Base-by-base conservation (phyloP, 2,329 filamentous ascomycete species). In the Colletotrichum sublineola region DNA sequence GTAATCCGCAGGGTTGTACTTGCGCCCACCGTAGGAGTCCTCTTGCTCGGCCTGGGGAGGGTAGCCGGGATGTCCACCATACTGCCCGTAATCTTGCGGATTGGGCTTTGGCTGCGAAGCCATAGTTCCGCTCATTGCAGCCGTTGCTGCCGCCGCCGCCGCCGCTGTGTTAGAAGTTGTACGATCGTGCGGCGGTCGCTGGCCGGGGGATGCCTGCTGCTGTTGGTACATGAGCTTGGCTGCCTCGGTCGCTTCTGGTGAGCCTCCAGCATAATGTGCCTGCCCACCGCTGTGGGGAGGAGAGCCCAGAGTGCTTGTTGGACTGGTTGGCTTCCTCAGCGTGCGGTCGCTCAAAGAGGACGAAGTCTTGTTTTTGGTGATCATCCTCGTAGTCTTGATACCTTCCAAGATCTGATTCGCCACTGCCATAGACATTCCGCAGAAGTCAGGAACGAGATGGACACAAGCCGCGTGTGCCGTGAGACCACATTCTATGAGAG, bases 351-450 rank as follows among this genome's bases (percentile, higher is more conserved):
- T 89, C 81, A 96, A 85, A 56, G 83, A 88, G 1, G 86, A 83
- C 12, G 69, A 72, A 0, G 82, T 83, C 80, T 90, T 89, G 64
- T 86, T 86, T 82, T 93, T 87, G 62, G 86, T 83, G 71, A 90
- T 89, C 79, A 91, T 90, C 83, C 95, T 97, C 72, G 93, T 92
- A 62, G 91, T 91, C 78, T 94, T 90, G 77, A 98, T 93, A 62
- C 95, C 94, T 75, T 95, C 92, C 67, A 98, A 83, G 75, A 99
- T 98, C 79, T 97, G 91, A 81, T 98, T 98, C 55, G 96, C 96
- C 48, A 94, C 93, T 69, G 96, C 93, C 96, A 98, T 98, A 38
- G 95, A 97, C 95, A 99, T 99, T 77, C 96, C 96, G 81, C 96
- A 99, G 84, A 99, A 99, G 81, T 99, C 96, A 29, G 96, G 96